phyloP scores from a whole-genome alignment of 192 early-diverging fungal species.

The Podila minutissima region DNA sequence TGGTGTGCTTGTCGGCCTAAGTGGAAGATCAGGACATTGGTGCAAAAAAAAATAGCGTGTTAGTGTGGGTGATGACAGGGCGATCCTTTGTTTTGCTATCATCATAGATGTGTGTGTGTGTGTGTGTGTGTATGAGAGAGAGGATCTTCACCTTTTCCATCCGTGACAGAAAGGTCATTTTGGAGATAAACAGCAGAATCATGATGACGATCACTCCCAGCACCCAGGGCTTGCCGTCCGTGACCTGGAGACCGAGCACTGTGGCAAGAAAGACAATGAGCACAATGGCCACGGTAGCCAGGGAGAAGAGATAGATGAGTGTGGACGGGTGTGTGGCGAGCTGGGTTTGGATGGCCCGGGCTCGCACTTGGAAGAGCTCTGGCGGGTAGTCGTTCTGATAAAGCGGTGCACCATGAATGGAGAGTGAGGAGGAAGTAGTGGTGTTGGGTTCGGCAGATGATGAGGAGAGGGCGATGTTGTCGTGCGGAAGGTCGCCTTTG shows the following conservation, averaged over 20 bases:
- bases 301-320: constrained; percentile 19
- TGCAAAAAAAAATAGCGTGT: not conserved
- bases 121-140: not conserved
- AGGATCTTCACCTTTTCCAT: constrained; percentile 29
- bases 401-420: constrained; percentile 3
- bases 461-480: not conserved
- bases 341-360: constrained; percentile 16
- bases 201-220: constrained; percentile 34
- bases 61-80: no score
- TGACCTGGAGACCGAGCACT: constrained; percentile 15
- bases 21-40: not conserved
- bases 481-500: not conserved
- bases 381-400: constrained; percentile 22
- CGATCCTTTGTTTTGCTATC: no score
- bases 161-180: constrained; percentile 44
- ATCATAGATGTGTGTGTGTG: not conserved
- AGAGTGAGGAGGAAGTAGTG: not conserved
- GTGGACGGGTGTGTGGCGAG: constrained; percentile 18
- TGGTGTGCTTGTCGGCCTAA: constrained; percentile 29
- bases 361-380: constrained; percentile 30
- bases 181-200: constrained; percentile 32
- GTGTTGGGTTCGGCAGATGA: not conserved
- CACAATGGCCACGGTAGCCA: constrained; percentile 14
- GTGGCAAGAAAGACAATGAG: constrained; percentile 11
- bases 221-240: constrained; percentile 43